Percentiles rank a stretch among this genome's conserved stretches.
Evolutionary conservation across 371 early-diverging fungal species (phyloP).

Genomic region (Neoconidiobolus thromboides): DNA sequence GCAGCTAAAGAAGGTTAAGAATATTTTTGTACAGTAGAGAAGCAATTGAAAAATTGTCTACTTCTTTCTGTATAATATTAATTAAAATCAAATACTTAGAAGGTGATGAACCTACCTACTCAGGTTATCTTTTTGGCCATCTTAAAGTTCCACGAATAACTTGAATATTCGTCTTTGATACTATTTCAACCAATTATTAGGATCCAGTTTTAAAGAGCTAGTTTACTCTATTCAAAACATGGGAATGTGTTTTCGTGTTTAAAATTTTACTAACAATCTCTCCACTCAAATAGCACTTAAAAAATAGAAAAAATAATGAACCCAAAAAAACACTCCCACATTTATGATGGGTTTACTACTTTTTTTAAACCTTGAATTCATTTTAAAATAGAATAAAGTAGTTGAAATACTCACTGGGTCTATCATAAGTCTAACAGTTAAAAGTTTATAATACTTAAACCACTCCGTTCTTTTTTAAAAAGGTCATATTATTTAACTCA

Average conservation of each 20-base stretch:
- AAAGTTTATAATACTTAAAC: no score
- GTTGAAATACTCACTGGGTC: no score
- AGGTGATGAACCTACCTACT: background rate
- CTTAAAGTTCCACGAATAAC: background rate
- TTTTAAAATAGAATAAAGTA: no score
- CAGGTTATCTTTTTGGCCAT: background rate
- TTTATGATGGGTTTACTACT: background rate
- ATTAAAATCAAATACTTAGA: background rate
- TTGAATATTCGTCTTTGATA: background rate
- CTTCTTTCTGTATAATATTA: background rate
- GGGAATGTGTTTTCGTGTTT: no score
- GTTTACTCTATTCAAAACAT: background rate
- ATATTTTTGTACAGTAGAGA: background rate
- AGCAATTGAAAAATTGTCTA: background rate
- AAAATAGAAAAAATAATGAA: no score
- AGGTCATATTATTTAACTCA: no score
- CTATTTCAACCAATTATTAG: background rate
- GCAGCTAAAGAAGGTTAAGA: background rate
- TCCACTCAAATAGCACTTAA: no score
- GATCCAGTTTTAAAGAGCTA: background rate
- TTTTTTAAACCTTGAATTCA: no score
- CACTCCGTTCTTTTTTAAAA: no score
- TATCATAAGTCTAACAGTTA: no score
- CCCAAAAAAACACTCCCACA: background rate
- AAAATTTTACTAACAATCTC: no score